Conservation (phyloP, 2,329 filamentous ascomycete genomes). For the Xylaria sp. region DNA sequence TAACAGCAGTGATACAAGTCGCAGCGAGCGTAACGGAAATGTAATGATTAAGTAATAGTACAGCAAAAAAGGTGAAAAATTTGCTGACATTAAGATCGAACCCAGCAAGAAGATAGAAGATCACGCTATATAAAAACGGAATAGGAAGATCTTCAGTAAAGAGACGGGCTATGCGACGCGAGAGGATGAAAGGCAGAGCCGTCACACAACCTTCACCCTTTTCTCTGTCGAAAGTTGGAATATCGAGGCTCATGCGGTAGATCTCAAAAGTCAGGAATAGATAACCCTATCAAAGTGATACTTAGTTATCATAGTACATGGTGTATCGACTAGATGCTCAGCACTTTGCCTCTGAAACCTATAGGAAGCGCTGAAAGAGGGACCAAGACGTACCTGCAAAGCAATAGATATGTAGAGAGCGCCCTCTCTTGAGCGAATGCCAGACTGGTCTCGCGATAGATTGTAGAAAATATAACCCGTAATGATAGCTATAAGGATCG, state of each 20-base stretch:
- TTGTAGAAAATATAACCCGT: constrained; percentile 78
- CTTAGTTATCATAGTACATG: neutral
- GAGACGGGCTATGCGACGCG: constrained; percentile 73
- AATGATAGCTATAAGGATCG: constrained; percentile 75
- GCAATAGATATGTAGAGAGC: constrained; percentile 77
- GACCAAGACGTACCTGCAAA: constrained; percentile 60
- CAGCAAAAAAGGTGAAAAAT: constrained; percentile 77
- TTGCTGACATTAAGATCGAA: constrained; percentile 71
- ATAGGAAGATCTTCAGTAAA: constrained; percentile 78
- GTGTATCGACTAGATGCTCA: neutral
- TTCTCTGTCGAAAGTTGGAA: constrained; percentile 80
- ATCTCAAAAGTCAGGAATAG: constrained; percentile 80
- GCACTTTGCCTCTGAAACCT: neutral
- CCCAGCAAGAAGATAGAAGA: constrained; percentile 83
- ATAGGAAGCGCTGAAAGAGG: neutral
- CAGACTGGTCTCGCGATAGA: constrained; percentile 71
- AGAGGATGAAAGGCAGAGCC: constrained; percentile 75
- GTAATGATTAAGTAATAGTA: constrained; percentile 76
- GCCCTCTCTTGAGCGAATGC: constrained; percentile 78
- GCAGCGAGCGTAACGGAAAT: constrained; percentile 78
- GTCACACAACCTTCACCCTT: constrained; percentile 77
- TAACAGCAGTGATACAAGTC: constrained; percentile 70
- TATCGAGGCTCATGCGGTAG: constrained; percentile 78
- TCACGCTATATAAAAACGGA: constrained; percentile 74
- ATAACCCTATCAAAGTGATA: constrained; percentile 61